Percentiles rank a stretch among this genome's conserved stretches.
phyloP scores from a whole-genome alignment of 495 filamentous ascomycete genomes.

The Neurospora sp. region DNA sequence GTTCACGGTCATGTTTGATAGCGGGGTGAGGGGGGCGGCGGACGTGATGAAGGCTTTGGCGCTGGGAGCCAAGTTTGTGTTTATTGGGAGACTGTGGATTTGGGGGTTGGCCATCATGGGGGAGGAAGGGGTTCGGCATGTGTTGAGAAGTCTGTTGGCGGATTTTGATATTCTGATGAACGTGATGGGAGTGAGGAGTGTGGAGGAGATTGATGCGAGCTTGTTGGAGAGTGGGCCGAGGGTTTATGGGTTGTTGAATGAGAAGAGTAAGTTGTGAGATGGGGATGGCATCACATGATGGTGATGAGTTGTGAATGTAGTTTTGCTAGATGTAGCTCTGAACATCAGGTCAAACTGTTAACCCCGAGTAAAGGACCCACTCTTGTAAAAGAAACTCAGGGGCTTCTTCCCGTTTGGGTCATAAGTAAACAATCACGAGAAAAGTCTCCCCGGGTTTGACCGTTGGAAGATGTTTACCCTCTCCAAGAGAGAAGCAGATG shows the following conservation, averaged over 20 bases:
- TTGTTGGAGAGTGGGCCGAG: constrained; percentile 32
- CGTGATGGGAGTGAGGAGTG: constrained; percentile 42
- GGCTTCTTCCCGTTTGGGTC: not conserved
- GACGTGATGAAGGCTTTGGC: constrained; percentile 43
- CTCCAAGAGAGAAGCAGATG: not conserved
- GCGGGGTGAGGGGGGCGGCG: constrained; percentile 36
- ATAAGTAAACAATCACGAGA: not conserved
- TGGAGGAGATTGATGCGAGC: constrained; percentile 40
- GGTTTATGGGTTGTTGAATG: not conserved
- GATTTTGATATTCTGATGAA: constrained; percentile 54
- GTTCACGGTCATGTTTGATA: constrained; percentile 38
- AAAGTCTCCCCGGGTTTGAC: not conserved
- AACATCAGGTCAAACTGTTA: no score
- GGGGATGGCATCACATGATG: not conserved
- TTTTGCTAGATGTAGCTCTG: not conserved
- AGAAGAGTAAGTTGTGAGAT: constrained; percentile 1
- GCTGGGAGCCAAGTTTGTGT: constrained; percentile 42
- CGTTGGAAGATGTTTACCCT: not conserved
- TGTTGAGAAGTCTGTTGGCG: constrained; percentile 46
- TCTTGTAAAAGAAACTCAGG: not conserved
- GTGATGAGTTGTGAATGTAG: no score
- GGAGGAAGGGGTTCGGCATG: constrained; percentile 46
- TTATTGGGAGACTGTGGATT: constrained; percentile 41
- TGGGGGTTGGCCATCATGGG: constrained; percentile 44
- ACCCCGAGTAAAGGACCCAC: not conserved